A percentile compares a stretch with the other conserved stretches of the same genome.
These are phyloP conservation scores for Plantago major DNA, from an alignment of 257 asterid genomes.

Conservation along the genomic window DNA sequence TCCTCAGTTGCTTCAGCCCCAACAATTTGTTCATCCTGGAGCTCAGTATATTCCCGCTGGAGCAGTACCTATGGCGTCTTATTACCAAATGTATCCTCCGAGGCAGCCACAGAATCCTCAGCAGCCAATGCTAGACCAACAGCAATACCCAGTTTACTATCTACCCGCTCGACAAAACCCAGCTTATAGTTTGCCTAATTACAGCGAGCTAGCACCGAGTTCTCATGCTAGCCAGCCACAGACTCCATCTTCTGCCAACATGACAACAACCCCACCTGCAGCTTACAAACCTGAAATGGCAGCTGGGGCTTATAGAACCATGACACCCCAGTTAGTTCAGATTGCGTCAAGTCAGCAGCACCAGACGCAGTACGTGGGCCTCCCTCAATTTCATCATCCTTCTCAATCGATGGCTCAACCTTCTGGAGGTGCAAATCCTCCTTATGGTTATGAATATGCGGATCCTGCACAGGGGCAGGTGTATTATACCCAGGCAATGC, in stretches of 20 bases:
- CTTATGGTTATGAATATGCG: conserved; percentile 55
- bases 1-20: conserved; percentile 63
- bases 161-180: conserved; percentile 63
- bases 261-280: conserved; percentile 29
- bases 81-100: conserved; percentile 66
- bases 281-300: conserved; percentile 63
- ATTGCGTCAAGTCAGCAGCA: conserved; percentile 43
- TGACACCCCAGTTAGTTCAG: conserved; percentile 58
- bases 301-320: conserved; percentile 52
- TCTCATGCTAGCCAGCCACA: conserved; percentile 57
- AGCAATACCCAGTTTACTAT: conserved; percentile 65
- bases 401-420: conserved; percentile 63
- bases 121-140: conserved; percentile 60
- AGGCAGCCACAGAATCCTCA: conserved; percentile 62
- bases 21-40: conserved; percentile 61
- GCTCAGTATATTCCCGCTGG: conserved; percentile 65
- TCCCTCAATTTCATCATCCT: conserved; percentile 71
- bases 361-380: conserved; percentile 60
- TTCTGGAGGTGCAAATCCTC: conserved; percentile 39
- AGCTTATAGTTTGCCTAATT: conserved; percentile 51
- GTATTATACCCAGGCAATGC: conserved; percentile 63
- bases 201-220: conserved; percentile 41
- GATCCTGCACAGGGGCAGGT: conserved; percentile 68
- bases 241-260: conserved; percentile 37
- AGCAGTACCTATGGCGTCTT: conserved; percentile 43